These are phyloP conservation scores for Suhomyces chickasaworum DNA, from an alignment of 1,139 yeast genomes.

Conservation along the genomic window DNA sequence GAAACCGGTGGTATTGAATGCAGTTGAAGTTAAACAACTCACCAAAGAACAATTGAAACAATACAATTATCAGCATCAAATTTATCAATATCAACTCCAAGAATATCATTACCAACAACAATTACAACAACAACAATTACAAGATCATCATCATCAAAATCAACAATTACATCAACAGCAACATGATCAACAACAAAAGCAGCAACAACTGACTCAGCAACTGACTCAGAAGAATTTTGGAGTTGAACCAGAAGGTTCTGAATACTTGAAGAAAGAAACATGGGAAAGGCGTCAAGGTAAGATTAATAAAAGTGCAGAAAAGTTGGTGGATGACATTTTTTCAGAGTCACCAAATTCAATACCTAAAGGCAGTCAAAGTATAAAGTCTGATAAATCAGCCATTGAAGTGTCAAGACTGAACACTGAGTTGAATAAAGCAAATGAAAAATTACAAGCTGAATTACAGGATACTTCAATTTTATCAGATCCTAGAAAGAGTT, in stretches of 20 bases:
- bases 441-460: slow-evolving; percentile 4
- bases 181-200: slow-evolving; percentile 8
- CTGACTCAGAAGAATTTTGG: neutral
- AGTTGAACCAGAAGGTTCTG: slow-evolving; percentile 16
- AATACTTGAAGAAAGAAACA: slow-evolving; percentile 38
- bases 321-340: slow-evolving; percentile 47
- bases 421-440: slow-evolving; percentile 1
- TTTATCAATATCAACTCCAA: slow-evolving; percentile 22
- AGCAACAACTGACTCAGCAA: neutral
- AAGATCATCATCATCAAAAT: slow-evolving; percentile 8
- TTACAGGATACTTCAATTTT: neutral
- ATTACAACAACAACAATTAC: slow-evolving; percentile 9
- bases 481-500: neutral
- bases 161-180: slow-evolving; percentile 7
- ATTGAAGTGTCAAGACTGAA: slow-evolving; percentile 3
- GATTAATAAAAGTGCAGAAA: slow-evolving; percentile 35
- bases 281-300: slow-evolving; percentile 32
- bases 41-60: slow-evolving; percentile 27
- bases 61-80: slow-evolving; percentile 27
- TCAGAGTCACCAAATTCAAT: slow-evolving; percentile 15
- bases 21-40: slow-evolving; percentile 22
- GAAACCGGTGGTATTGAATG: slow-evolving; percentile 22
- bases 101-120: slow-evolving; percentile 16
- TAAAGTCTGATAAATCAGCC: slow-evolving; percentile 7
- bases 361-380: slow-evolving; percentile 7